Evolutionary conservation across 495 filamentous ascomycete species (phyloP).

Genomic region (Opeltia flavorubescens): DNA sequence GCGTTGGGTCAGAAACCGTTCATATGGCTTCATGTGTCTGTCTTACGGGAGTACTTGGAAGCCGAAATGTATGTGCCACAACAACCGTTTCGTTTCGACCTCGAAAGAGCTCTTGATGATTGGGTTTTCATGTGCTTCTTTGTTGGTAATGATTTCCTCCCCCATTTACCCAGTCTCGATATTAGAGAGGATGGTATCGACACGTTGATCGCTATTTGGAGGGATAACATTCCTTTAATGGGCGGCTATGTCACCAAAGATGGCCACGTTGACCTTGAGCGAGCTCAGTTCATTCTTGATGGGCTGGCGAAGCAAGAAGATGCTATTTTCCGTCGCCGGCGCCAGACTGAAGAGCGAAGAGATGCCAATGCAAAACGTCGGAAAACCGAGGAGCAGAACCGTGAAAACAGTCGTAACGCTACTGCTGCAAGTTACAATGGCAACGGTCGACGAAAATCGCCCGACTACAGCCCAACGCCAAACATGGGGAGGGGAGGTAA

Average conservation of each 20-base stretch:
- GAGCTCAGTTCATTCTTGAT: conserved; percentile 75
- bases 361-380: conserved; percentile 65
- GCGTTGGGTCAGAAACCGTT: conserved; percentile 65
- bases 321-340: conserved; percentile 76
- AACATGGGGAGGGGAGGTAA: conserved; percentile 20
- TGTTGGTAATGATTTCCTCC: conserved; percentile 97
- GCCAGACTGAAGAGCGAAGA: conserved; percentile 67
- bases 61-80: conserved; percentile 72
- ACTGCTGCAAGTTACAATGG: conserved; percentile 5
- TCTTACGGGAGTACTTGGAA: conserved; percentile 86
- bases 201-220: conserved; percentile 88
- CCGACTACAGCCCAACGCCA: conserved; percentile 24
- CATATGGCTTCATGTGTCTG: conserved; percentile 92
- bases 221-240: conserved; percentile 82
- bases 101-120: conserved; percentile 94
- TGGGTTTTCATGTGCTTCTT: conserved; percentile 99
- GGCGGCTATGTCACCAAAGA: conserved; percentile 91
- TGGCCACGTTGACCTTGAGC: conserved; percentile 74
- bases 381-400: conserved; percentile 49
- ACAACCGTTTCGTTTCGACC: conserved; percentile 68
- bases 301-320: conserved; percentile 91
- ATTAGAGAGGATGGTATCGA: conserved; percentile 97
- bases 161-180: conserved; percentile 89
- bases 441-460: conserved; percentile 27
- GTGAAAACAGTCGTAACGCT: conserved; percentile 30